A percentile compares a stretch with the other conserved stretches of the same genome.
phyloP scores from a whole-genome alignment of 345 rosid genomes.

The Erucastrum elatum region DNA sequence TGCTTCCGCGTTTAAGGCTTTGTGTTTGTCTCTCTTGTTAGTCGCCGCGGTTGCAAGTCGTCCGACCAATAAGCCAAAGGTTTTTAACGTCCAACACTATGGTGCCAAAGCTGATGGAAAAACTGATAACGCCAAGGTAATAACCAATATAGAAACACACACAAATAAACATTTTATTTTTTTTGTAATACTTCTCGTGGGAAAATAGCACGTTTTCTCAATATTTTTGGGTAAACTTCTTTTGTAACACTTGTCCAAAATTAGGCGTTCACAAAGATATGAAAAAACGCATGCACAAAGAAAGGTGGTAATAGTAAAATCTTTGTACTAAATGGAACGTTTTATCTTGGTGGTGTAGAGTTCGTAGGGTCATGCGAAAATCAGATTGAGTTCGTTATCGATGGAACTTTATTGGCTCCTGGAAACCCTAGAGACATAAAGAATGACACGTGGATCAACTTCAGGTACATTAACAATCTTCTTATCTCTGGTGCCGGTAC shows the following conservation, averaged over 20 bases:
- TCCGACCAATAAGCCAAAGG: not conserved
- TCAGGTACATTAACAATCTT: not conserved
- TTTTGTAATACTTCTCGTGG: not conserved
- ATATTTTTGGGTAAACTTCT: no score
- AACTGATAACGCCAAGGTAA: constrained; percentile 33
- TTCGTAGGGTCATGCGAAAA: not conserved
- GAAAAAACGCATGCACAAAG: not conserved
- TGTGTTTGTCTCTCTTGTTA: not conserved
- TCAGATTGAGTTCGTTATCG: not conserved
- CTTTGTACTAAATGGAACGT: not conserved
- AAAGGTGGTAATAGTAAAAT: not conserved
- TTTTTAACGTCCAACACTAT: constrained; percentile 25
- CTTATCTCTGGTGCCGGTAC: not conserved
- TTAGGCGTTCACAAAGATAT: not conserved
- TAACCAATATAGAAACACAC: not conserved
- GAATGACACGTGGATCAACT: not conserved
- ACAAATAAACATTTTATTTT: no score
- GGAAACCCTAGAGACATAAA: not conserved
- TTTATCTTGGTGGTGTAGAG: not conserved
- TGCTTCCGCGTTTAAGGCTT: not conserved
- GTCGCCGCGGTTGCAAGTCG: constrained; percentile 3
- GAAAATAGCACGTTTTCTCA: no score
- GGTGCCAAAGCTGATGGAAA: constrained; percentile 20
- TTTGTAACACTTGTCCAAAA: not conserved
- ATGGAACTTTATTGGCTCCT: constrained; percentile 4